phyloP scores from a whole-genome alignment of 176 grass and related monocot genomes.

The Aegilops longissima region DNA sequence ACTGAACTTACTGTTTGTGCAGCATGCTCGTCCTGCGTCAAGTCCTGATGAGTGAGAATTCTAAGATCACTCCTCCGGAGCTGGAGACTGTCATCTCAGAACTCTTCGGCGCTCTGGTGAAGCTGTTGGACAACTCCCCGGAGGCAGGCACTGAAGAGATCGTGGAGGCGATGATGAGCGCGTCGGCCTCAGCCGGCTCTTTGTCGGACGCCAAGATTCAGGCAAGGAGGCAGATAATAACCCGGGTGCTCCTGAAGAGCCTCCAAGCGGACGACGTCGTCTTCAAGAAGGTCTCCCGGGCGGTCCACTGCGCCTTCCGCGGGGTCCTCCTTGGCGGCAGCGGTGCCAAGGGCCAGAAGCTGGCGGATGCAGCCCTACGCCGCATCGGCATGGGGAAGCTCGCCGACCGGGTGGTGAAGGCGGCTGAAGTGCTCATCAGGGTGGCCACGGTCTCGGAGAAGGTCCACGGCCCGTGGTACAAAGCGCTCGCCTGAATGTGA shows the following conservation, averaged over 20 bases:
- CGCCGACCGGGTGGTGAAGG: constrained; percentile 41
- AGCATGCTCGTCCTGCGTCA: constrained; percentile 88
- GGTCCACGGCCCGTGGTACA: constrained; percentile 85
- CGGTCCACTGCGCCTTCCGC: constrained; percentile 58
- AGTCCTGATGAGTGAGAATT: constrained; percentile 68
- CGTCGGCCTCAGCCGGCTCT: constrained; percentile 23
- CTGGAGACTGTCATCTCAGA: constrained; percentile 48
- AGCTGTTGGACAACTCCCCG: constrained; percentile 48
- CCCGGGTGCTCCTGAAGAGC: constrained; percentile 74
- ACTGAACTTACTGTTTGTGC: constrained; percentile 27
- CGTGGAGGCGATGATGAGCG: constrained; percentile 53
- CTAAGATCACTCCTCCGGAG: constrained; percentile 21
- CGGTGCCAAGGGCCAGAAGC: constrained; percentile 49
- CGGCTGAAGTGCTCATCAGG: constrained; percentile 43
- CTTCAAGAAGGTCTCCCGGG: constrained; percentile 68
- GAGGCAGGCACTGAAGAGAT: constrained; percentile 70
- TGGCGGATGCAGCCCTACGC: constrained; percentile 55
- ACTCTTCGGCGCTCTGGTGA: constrained; percentile 41
- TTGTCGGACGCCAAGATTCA: constrained; percentile 40
- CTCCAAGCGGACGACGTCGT: constrained; percentile 60
- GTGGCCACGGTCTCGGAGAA: constrained; percentile 52
- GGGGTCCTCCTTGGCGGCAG: constrained; percentile 55
- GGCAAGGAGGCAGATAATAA: constrained; percentile 60
- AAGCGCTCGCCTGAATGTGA: constrained; percentile 49
- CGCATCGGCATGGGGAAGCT: constrained; percentile 52